Evolutionary conservation across 441 rosid species (phyloP).

Genomic region (Lepidium campestre): DNA sequence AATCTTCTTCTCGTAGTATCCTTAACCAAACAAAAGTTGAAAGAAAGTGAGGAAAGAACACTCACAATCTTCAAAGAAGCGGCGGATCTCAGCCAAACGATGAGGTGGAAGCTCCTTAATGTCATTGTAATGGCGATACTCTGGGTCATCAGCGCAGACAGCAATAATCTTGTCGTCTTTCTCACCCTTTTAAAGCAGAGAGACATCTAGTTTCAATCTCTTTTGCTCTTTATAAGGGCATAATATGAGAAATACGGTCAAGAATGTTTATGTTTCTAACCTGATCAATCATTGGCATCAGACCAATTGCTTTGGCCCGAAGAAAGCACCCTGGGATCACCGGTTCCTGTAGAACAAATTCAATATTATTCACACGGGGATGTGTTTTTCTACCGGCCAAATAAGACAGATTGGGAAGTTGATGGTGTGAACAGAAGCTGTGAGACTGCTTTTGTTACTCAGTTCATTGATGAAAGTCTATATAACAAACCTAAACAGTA

Average conservation of each 20-base stretch:
- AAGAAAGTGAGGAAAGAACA: constrained; percentile 18
- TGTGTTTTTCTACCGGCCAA: neutral
- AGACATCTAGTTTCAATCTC: neutral
- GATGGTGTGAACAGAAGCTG: neutral
- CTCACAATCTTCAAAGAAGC: constrained; percentile 74
- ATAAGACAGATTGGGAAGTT: neutral
- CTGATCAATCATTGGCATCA: constrained; percentile 88
- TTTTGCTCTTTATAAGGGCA: neutral
- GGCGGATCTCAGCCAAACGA: constrained; percentile 73
- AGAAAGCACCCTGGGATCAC: constrained; percentile 83
- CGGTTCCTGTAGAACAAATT: constrained; percentile 44
- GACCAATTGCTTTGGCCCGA: constrained; percentile 73
- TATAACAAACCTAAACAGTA: neutral
- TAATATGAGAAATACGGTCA: neutral
- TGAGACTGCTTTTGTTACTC: neutral
- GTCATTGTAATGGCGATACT: constrained; percentile 61
- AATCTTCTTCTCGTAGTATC: neutral
- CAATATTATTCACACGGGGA: constrained; percentile 2
- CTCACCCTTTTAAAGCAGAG: constrained; percentile 51
- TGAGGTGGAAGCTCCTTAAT: constrained; percentile 75
- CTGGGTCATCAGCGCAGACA: constrained; percentile 77
- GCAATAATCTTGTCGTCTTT: constrained; percentile 80
- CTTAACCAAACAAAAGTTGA: neutral
- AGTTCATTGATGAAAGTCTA: neutral
- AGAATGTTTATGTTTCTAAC: constrained; percentile 29